Percentiles rank a stretch among this genome's conserved stretches.
Conservation (phyloP, 1,284 basidiomycete species). For the Fomitopsis betulina region DNA sequence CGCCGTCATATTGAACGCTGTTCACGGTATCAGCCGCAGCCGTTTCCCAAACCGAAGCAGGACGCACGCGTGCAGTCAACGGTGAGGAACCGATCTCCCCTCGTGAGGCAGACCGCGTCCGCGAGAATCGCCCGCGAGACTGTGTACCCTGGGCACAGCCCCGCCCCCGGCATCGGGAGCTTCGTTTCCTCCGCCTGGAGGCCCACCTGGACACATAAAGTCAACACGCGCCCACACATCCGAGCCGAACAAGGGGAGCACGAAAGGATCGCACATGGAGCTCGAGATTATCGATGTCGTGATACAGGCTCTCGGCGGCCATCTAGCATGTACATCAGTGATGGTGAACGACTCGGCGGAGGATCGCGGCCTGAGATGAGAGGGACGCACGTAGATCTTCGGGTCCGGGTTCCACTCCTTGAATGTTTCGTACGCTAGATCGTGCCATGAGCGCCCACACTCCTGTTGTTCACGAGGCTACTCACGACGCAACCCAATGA, state of each 20-base stretch:
- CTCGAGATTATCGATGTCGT: slow-evolving; percentile 73
- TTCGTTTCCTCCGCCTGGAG: slow-evolving; percentile 77
- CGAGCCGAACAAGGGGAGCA: slow-evolving; percentile 39
- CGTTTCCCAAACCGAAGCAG: neutral
- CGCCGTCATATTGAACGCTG: slow-evolving; percentile 67
- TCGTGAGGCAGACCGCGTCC: slow-evolving; percentile 74
- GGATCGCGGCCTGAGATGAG: neutral
- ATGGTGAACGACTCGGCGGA: neutral
- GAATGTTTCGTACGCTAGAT: slow-evolving; percentile 47
- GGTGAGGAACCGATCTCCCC: slow-evolving; percentile 78
- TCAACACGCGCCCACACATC: neutral
- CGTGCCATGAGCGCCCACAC: neutral
- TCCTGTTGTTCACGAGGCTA: neutral
- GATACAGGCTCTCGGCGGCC: slow-evolving; percentile 67
- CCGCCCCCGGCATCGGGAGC: slow-evolving; percentile 63
- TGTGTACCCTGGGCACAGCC: slow-evolving; percentile 81
- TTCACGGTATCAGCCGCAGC: neutral
- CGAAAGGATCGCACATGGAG: slow-evolving; percentile 37
- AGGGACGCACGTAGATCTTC: slow-evolving; percentile 44
- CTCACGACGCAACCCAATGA: slow-evolving; percentile 46
- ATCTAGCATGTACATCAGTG: slow-evolving; percentile 31
- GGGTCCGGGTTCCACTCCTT: slow-evolving; percentile 76
- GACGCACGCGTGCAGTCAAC: slow-evolving; percentile 58
- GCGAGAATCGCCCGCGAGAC: slow-evolving; percentile 81
- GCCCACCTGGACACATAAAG: slow-evolving; percentile 27